A percentile compares a stretch with the other conserved stretches of the same genome.
Evolutionary conservation across 768 basidiomycete species (phyloP).

Genomic region (Mycena galericulata): DNA sequence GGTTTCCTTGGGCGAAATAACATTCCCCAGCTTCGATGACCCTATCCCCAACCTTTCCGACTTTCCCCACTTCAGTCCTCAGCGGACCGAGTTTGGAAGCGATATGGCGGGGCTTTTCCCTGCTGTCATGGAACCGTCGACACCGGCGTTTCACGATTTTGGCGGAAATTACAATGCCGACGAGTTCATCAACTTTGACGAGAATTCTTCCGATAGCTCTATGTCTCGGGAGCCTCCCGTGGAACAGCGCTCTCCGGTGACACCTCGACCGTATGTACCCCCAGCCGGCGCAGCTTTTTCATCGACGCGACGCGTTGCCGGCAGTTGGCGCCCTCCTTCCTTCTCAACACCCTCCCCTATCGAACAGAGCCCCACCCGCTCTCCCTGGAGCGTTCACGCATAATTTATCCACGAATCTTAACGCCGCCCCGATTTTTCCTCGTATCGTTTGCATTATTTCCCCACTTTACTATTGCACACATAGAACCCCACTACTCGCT

Average conservation of each 20-base stretch:
- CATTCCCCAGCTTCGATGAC: slow-evolving; percentile 28
- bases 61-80: slow-evolving; percentile 29
- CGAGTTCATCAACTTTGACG: slow-evolving; percentile 53
- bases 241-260: slow-evolving; percentile 32
- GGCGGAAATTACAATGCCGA: slow-evolving; percentile 43
- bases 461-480: slow-evolving; percentile 30
- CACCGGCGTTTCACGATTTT: slow-evolving; percentile 36
- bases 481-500: slow-evolving; percentile 28
- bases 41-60: slow-evolving; percentile 40
- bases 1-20: slow-evolving; percentile 46
- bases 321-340: slow-evolving; percentile 52
- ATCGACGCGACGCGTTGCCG: slow-evolving; percentile 66
- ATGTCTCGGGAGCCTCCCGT: slow-evolving; percentile 23
- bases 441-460: slow-evolving; percentile 28
- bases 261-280: slow-evolving; percentile 55
- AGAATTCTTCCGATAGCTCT: slow-evolving; percentile 16
- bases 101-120: slow-evolving; percentile 41
- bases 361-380: slow-evolving; percentile 45
- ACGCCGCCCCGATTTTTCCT: slow-evolving; percentile 18
- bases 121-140: slow-evolving; percentile 26
- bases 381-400: slow-evolving; percentile 43
- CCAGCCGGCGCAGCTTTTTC: slow-evolving; percentile 65
- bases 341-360: slow-evolving; percentile 33
- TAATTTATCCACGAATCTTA: slow-evolving; percentile 27
- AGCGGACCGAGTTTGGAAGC: slow-evolving; percentile 19